Base-by-base conservation (phyloP, 2,329 filamentous ascomycete genomes). In the Metarhizium brunneum region DNA sequence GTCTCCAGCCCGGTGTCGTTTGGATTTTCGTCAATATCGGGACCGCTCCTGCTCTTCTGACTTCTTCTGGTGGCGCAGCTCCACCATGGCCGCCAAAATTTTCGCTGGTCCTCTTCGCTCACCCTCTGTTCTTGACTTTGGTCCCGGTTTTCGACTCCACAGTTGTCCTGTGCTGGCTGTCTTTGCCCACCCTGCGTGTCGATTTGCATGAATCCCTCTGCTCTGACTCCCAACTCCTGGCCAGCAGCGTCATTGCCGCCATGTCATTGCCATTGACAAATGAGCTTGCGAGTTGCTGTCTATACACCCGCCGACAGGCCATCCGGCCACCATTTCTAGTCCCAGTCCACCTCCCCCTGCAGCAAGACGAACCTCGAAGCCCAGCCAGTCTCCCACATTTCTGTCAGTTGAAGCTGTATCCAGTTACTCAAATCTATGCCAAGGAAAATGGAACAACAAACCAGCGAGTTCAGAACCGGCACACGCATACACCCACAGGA, bases 261-360 rank as follows among this genome's bases (percentile, higher is more conserved):
- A 36, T 29, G 25, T 4, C 3, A 25, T 25, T 25, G 25, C 25
- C 25, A 25, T 25, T 25, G 25, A 25, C 25, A 25, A 25, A 25
- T 25, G 25, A 25, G 25, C 25, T 25, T 25, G 25, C 25, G 25
- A 25, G 25, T 25, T 25, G 25, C 25, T 25, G 25, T 52, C 18
- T 42, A 6, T 16, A 18, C 7, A 10, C 42, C 45, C 25, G 13
- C 25, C 18, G 53, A 57, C 53, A 32, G 56, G 43, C 56, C 52
- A 54, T 51, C 52, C 56, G 56, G 56, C 56, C 56, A 54, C 45
- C 32, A 47, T 36, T 49, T 35, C 40, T 48, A 47, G n/a, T 6
- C 18, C 45, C 45, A 14, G 45, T 48, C 25, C 45, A 16, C 20
- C 14, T 48, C 20, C 42, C 40, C 42, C 42, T 20, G 32, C 32